These are phyloP conservation scores for Kluyveromyces aestuarii DNA, from an alignment of 805 yeast species.

Conservation along the genomic window DNA sequence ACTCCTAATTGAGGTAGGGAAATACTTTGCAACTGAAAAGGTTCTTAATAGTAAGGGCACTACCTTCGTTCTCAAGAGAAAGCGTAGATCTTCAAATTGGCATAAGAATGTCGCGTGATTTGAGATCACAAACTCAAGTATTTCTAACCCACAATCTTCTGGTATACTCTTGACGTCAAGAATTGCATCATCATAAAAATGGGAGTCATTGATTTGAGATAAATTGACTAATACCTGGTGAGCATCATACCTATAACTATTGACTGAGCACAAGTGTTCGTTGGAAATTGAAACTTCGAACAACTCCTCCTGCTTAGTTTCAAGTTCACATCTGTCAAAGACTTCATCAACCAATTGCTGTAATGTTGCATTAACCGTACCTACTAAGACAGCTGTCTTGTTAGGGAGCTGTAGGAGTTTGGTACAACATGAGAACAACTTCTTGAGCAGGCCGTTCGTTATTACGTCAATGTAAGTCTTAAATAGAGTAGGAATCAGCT, in stretches of 20 bases:
- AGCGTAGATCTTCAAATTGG: slow-evolving; percentile 59
- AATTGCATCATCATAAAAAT: slow-evolving; percentile 45
- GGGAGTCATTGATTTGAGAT: slow-evolving; percentile 45
- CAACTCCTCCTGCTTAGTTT: slow-evolving; percentile 17
- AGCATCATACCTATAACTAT: slow-evolving; percentile 57
- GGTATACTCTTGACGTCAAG: slow-evolving; percentile 45
- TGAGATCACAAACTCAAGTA: slow-evolving; percentile 68
- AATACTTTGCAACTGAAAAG: slow-evolving; percentile 44
- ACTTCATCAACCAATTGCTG: slow-evolving; percentile 75
- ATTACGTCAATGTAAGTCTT: slow-evolving; percentile 52
- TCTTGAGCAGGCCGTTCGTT: slow-evolving; percentile 45
- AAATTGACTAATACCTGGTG: slow-evolving; percentile 62
- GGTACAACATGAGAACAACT: slow-evolving; percentile 60
- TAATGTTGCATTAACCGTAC: slow-evolving; percentile 88
- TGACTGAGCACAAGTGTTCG: slow-evolving; percentile 34
- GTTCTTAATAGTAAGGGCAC: slow-evolving; percentile 70
- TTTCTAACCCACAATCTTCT: slow-evolving; percentile 67
- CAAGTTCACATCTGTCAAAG: slow-evolving; percentile 49
- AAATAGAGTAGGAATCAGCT: slow-evolving; percentile 67
- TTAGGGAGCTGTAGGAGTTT: slow-evolving; percentile 53
- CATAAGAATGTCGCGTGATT: slow-evolving; percentile 37
- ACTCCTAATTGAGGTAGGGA: slow-evolving; percentile 65
- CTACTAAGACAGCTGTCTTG: slow-evolving; percentile 67
- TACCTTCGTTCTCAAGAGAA: slow-evolving; percentile 53
- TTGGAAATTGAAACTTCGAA: slow-evolving; percentile 39